Evolutionary conservation across 1,284 basidiomycete genomes (phyloP).

Genomic region (Cryptococcus wingfieldii): DNA sequence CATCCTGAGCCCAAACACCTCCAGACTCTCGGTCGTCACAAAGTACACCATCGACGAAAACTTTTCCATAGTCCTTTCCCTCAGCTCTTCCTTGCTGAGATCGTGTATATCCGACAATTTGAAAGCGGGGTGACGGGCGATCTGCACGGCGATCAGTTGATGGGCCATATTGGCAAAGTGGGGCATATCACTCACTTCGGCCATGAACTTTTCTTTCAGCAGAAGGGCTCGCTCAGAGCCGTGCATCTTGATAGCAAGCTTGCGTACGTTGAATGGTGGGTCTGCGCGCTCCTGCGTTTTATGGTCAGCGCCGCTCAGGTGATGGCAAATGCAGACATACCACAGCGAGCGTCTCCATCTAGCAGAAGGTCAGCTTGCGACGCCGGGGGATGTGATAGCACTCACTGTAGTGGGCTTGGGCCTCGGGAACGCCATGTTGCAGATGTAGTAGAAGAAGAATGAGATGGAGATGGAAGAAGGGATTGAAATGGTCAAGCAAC

Average conservation of each 20-base stretch:
- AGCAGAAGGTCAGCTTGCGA: constrained; percentile 2
- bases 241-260: constrained; percentile 47
- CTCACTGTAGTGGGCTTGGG: constrained; percentile 48
- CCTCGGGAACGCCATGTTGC: constrained; percentile 45
- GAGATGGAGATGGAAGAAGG: too few relatives aligned
- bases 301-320: not conserved
- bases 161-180: not conserved
- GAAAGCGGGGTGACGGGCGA: constrained; percentile 54
- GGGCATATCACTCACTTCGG: constrained; percentile 43
- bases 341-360: constrained; percentile 48
- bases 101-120: constrained; percentile 56
- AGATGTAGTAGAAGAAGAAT: too few relatives aligned
- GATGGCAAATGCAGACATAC: constrained; percentile 22
- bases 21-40: constrained; percentile 51
- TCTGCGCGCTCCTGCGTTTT: constrained; percentile 49
- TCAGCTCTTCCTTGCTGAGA: constrained; percentile 54
- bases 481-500: too few relatives aligned
- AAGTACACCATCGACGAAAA: constrained; percentile 51
- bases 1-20: constrained; percentile 54
- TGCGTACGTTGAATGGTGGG: constrained; percentile 53
- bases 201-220: constrained; percentile 53
- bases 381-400: not conserved
- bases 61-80: constrained; percentile 53
- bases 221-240: constrained; percentile 44
- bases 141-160: constrained; percentile 17